These are phyloP conservation scores for Lentinula edodes DNA, from an alignment of 768 basidiomycete species.

Conservation along the genomic window DNA sequence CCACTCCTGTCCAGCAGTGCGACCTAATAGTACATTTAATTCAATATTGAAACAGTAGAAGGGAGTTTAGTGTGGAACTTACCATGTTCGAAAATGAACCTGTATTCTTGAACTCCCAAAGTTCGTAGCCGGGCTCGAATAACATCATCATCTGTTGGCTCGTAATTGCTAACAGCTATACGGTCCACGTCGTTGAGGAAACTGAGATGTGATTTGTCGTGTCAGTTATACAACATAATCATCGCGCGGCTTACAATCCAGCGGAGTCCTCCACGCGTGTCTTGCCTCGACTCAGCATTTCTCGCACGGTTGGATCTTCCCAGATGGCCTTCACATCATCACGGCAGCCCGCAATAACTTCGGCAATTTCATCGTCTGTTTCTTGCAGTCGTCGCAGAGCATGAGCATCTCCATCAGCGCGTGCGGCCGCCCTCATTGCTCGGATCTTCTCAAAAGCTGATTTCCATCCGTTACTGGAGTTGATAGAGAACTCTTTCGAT, in stretches of 20 bases:
- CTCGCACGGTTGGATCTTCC: slow-evolving; percentile 59
- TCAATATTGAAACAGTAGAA: not conserved
- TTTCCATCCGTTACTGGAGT: slow-evolving; percentile 64
- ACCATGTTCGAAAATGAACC: slow-evolving; percentile 63
- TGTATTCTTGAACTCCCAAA: slow-evolving; percentile 72
- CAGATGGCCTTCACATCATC: slow-evolving; percentile 67
- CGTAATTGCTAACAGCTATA: slow-evolving; percentile 55
- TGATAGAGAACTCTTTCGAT: slow-evolving; percentile 50
- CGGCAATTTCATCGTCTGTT: slow-evolving; percentile 49
- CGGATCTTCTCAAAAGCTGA: slow-evolving; percentile 54
- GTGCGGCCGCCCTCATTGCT: slow-evolving; percentile 24
- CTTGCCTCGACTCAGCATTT: slow-evolving; percentile 51
- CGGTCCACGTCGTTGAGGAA: slow-evolving; percentile 68
- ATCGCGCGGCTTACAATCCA: slow-evolving; percentile 54
- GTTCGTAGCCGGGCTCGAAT: slow-evolving; percentile 76
- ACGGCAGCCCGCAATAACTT: slow-evolving; percentile 52
- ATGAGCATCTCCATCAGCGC: slow-evolving; percentile 11
- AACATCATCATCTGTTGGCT: slow-evolving; percentile 72
- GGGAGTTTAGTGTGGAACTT: slow-evolving; percentile 12
- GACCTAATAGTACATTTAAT: slow-evolving; percentile 29
- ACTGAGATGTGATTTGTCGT: slow-evolving; percentile 26
- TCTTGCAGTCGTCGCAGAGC: slow-evolving; percentile 27
- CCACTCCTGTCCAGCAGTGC: slow-evolving; percentile 67
- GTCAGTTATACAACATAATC: not conserved
- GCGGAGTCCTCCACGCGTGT: slow-evolving; percentile 61